A percentile compares a stretch with the other conserved stretches of the same genome.
Conservation (phyloP, 306 rosid genomes). For the Vigna mungo region DNA sequence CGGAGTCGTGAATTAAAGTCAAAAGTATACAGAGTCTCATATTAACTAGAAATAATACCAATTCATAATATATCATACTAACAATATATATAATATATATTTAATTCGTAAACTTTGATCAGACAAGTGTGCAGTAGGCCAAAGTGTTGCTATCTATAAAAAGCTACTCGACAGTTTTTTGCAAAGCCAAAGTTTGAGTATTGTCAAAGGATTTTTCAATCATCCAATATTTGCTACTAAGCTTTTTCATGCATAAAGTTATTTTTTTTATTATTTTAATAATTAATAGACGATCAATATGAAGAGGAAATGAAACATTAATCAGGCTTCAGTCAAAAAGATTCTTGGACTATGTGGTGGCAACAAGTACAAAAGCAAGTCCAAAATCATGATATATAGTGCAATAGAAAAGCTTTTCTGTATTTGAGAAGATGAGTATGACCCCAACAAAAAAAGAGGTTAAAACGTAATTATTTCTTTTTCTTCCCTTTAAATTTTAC, state of each 20-base stretch:
- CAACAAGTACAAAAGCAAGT: slow-evolving; percentile 34
- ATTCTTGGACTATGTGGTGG: background rate
- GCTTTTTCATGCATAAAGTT: slow-evolving; percentile 22
- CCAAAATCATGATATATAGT: background rate
- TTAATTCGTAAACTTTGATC: background rate
- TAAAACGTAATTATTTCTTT: background rate
- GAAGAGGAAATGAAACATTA: slow-evolving; percentile 8
- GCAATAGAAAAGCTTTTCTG: background rate
- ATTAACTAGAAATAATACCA: no score
- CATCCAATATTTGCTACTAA: background rate
- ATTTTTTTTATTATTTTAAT: background rate
- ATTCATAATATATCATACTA: no score
- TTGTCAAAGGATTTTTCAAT: slow-evolving; percentile 22
- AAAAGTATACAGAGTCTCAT: rapidly evolving
- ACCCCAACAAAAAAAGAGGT: background rate
- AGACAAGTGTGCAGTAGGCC: background rate
- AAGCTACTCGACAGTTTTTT: slow-evolving; percentile 25
- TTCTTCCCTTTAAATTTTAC: background rate
- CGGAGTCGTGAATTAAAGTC: no score
- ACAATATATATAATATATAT: no score
- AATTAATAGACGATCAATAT: slow-evolving; percentile 21
- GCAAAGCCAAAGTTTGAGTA: slow-evolving; percentile 24
- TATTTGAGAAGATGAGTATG: slow-evolving; percentile 28
- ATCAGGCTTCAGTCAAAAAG: slow-evolving; percentile 41
- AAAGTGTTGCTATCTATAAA: slow-evolving; percentile 32